Evolutionary conservation across 1,284 basidiomycete genomes (phyloP), one percentile per base, ranked within the genome.

Genomic region (Tetrapyrgos nigripes): DNA sequence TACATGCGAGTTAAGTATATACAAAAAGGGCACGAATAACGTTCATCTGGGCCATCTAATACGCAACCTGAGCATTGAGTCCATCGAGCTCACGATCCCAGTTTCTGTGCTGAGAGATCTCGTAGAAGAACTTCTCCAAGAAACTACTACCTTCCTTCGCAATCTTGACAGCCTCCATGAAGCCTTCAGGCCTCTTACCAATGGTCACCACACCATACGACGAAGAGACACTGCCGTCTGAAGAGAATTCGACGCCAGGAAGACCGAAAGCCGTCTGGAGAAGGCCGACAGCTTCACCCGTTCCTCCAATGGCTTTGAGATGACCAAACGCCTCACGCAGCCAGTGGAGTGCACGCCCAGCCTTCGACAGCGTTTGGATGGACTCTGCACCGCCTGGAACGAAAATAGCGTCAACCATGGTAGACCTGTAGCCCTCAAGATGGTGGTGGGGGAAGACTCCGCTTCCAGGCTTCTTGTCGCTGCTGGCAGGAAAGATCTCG

Each of bases 301-400:
- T 78, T 4, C 86, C 90, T n/a, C 85, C 88, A 52, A 93, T 90
- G 11, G 87, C 69, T 74, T 93, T 93, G 71, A 86, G 85, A 70
- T 93, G 92, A 24, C 89, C 89, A 73, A 91, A 93, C 1, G 91
- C 85, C 73, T 94, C 92, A 43, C 88, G 81, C 2, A 89, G 80
- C 80, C 88, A 92, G 67, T 93, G 89, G 5, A 89, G 70, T 11
- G 75, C 80, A 5, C 89, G 79, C 3, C 88, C 89, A 57, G 80
- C 84, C 37, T 72, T 72, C 14, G 73, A 73, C 26, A 93, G 78
- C 31, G 78, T 70, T 65, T 84, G 79, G 63, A 86, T 83, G 48
- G 86, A 83, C 47, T 82, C 77, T 10, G 72, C 72, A 1, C 91
- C 91, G 21, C 87, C 86, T 14, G 89, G 84, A 64, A 94, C 85